These are phyloP conservation scores for Lachancea thermotolerans DNA, from an alignment of 805 yeast species.

Conservation along the genomic window DNA sequence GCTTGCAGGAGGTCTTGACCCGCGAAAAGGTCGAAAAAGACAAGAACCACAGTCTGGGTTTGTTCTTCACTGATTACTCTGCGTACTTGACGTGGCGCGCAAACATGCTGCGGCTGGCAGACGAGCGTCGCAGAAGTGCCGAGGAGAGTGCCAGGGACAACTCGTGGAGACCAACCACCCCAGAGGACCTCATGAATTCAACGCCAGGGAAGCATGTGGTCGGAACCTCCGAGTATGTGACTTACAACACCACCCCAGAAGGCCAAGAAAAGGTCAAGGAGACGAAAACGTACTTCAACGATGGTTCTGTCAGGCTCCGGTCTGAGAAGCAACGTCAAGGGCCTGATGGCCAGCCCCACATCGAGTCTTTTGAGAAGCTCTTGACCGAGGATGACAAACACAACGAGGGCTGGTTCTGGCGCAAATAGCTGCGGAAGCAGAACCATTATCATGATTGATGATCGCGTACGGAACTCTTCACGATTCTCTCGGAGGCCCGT, in stretches of 20 bases:
- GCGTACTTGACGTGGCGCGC: slow-evolving; percentile 62
- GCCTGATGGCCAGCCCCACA: slow-evolving; percentile 30
- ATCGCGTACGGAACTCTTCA: too few species aligned
- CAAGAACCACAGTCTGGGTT: slow-evolving; percentile 41
- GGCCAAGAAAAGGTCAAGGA: slow-evolving; percentile 41
- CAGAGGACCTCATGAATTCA: slow-evolving; percentile 23
- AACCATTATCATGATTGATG: too few species aligned
- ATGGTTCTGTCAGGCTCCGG: slow-evolving; percentile 37
- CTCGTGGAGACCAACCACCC: slow-evolving; percentile 9
- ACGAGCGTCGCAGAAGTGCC: slow-evolving; percentile 29
- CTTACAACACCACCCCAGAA: slow-evolving; percentile 34
- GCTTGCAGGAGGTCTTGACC: slow-evolving; percentile 36
- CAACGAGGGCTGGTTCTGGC: slow-evolving; percentile 11
- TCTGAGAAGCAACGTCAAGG: slow-evolving; percentile 36
- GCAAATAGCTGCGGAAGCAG: neutral
- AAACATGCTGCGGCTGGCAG: slow-evolving; percentile 44
- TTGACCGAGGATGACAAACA: slow-evolving; percentile 12
- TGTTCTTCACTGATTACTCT: slow-evolving; percentile 58
- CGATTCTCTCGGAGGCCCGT: too few species aligned
- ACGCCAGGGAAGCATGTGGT: slow-evolving; percentile 23
- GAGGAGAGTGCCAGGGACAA: neutral
- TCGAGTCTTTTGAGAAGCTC: slow-evolving; percentile 27
- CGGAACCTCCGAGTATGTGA: slow-evolving; percentile 35
- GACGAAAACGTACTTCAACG: slow-evolving; percentile 34
- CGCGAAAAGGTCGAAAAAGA: slow-evolving; percentile 53